Conservation (phyloP, 1,284 basidiomycete species). For the Cerioporus squamosus region DNA sequence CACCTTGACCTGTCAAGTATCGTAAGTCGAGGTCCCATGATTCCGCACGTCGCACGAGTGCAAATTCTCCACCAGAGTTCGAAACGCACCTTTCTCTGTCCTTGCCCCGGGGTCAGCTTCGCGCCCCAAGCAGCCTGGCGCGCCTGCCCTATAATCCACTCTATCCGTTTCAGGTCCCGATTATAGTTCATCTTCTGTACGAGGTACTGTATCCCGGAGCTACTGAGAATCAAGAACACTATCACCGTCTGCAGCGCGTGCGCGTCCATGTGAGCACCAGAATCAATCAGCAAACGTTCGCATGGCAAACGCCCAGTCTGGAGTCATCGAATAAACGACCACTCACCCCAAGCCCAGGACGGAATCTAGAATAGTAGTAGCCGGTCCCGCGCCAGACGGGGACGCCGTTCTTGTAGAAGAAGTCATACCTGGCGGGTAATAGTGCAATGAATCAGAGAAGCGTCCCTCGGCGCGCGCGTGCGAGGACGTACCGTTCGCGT, state of each 20-base stretch:
- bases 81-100: slow-evolving; percentile 62
- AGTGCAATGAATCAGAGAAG: not conserved
- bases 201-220: slow-evolving; percentile 79
- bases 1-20: slow-evolving; percentile 62
- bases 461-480: too few relatives aligned
- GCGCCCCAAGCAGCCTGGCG: slow-evolving; percentile 76
- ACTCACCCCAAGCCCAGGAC: slow-evolving; percentile 83
- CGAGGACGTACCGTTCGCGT: slow-evolving; percentile 65
- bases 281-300: not conserved
- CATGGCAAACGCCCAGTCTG: too few relatives aligned
- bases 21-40: slow-evolving; percentile 3
- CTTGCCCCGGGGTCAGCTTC: slow-evolving; percentile 60
- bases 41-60: not conserved
- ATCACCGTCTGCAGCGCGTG: slow-evolving; percentile 61
- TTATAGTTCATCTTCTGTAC: slow-evolving; percentile 80
- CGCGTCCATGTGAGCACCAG: slow-evolving; percentile 15
- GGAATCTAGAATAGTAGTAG: slow-evolving; percentile 93
- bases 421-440: slow-evolving; percentile 67
- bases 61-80: slow-evolving; percentile 13
- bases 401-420: slow-evolving; percentile 91
- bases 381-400: slow-evolving; percentile 87
- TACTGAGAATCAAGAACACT: slow-evolving; percentile 74
- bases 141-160: slow-evolving; percentile 67
- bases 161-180: slow-evolving; percentile 72
- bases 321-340: not conserved